These are phyloP conservation scores for Nitzschia sp. DNA, from an alignment of 108 stramenopile species.

Conservation along the genomic window DNA sequence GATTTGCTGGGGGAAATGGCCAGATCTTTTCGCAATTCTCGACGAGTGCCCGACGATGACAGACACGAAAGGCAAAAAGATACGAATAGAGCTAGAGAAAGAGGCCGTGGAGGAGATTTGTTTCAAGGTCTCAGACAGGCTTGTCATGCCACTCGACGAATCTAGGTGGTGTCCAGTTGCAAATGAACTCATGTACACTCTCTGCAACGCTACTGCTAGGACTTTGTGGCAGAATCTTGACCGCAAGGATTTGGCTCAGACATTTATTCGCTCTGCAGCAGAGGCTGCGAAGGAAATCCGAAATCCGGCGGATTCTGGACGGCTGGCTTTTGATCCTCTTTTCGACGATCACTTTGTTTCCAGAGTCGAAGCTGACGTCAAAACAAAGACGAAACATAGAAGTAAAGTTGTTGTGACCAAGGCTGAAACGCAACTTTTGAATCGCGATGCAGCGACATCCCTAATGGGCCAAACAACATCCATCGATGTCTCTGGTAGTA, in stretches of 20 bases:
- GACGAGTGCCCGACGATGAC: slow-evolving; percentile 8
- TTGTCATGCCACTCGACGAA: slow-evolving; percentile 34
- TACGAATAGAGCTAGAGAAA: slow-evolving; percentile 6
- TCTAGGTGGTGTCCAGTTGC: slow-evolving; percentile 45
- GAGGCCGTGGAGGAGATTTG: slow-evolving; percentile 45
- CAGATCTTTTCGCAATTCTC: slow-evolving; percentile 17
- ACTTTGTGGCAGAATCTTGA: slow-evolving; percentile 11
- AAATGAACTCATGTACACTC: slow-evolving; percentile 15
- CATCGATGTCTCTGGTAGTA: neutral
- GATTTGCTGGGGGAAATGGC: slow-evolving; percentile 27
- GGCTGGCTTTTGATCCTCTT: neutral
- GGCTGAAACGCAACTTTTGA: neutral
- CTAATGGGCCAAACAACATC: neutral
- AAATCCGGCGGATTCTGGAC: neutral
- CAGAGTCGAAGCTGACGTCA: neutral
- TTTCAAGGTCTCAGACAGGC: slow-evolving; percentile 7
- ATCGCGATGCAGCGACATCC: too few species aligned
- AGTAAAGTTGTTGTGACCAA: neutral
- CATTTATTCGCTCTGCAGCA: neutral
- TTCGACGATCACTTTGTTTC: slow-evolving; percentile 9
- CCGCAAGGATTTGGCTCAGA: neutral
- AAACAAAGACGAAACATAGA: neutral
- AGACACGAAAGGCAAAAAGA: slow-evolving; percentile 9
- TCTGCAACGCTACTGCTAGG: slow-evolving; percentile 17
- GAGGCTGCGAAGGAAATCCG: neutral